Evolutionary conservation across 2,329 filamentous ascomycete genomes (phyloP).

Genomic region (Colletotrichum graminicola): DNA sequence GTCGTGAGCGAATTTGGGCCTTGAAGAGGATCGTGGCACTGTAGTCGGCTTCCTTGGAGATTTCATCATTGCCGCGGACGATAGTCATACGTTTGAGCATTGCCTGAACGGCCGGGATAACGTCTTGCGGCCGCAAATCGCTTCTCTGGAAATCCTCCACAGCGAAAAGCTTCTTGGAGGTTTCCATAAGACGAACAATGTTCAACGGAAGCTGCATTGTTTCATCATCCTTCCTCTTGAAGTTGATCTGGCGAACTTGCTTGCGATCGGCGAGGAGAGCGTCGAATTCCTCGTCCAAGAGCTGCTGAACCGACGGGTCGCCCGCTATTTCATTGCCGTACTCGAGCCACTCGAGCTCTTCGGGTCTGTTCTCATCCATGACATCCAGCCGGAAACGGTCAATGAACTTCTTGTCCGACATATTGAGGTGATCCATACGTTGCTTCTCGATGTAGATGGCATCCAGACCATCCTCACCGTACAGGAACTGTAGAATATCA

Average conservation of each 20-base stretch:
- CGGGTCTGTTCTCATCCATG: slow-evolving; percentile 72
- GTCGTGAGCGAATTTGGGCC: slow-evolving; percentile 85
- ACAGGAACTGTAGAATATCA: slow-evolving; percentile 96
- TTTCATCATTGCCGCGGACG: slow-evolving; percentile 84
- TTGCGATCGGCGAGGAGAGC: slow-evolving; percentile 79
- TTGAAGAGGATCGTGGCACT: slow-evolving; percentile 95
- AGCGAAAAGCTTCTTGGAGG: slow-evolving; percentile 89
- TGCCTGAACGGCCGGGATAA: slow-evolving; percentile 82
- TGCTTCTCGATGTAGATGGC: slow-evolving; percentile 95
- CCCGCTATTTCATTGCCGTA: slow-evolving; percentile 88
- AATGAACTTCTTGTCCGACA: slow-evolving; percentile 82
- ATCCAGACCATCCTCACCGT: slow-evolving; percentile 97
- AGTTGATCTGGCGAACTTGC: slow-evolving; percentile 78
- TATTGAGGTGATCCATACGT: slow-evolving; percentile 85
- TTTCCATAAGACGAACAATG: slow-evolving; percentile 89
- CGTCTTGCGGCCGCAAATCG: slow-evolving; percentile 88
- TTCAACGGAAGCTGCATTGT: slow-evolving; percentile 94
- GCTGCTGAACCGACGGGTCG: slow-evolving; percentile 86
- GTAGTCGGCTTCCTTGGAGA: slow-evolving; percentile 87
- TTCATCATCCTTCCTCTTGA: slow-evolving; percentile 79
- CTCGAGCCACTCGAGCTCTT: slow-evolving; percentile 79
- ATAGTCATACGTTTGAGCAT: slow-evolving; percentile 84
- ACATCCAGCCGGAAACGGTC: slow-evolving; percentile 88
- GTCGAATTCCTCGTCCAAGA: slow-evolving; percentile 91
- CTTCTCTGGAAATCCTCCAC: slow-evolving; percentile 88